Evolutionary conservation across 2,329 filamentous ascomycete species (phyloP), one percentile per base, ranked within the genome.

Genomic region (Arthrobotrys pseudoclavata): DNA sequence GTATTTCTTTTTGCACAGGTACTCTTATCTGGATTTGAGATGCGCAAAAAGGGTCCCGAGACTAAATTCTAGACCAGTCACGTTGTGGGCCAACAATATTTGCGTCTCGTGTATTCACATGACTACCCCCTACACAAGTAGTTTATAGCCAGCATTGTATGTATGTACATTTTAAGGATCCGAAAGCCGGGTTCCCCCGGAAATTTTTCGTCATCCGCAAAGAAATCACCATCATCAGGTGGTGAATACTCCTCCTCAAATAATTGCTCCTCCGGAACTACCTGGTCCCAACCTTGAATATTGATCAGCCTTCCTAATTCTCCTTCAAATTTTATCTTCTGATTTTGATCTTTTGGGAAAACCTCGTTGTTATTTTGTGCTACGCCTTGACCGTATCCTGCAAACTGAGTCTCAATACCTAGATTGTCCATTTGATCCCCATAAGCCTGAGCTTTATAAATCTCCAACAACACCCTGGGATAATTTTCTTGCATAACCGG

Each of bases 171-270:
- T 13, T 48, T 34, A 31, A 13, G 13, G 15, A 5, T 20, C 22
- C 13, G 60, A 50, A 31, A 34, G 20, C 6, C n/a, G 20, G 6
- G 10, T 24, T 5, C 22, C 13, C 24, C 40, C 6, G 60, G 20
- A 29, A 31, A 26, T 10, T 22, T 13, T 34, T 50, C 45, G n/a
- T 47, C 60, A 22, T 48, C 45, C 7, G 40, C 60, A 22, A 60
- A 29, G 34, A 40, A 60, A 24, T 29, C 55, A 13, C n/a, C 52
- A 12, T 60, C 34, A 15, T 42, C 55, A 0, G 7, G 1, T 3
- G 34, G 55, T n/a, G 34, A 18, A 9, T 42, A 26, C 20, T 40
- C 24, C 7, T 24, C 20, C 9, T 42, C 34, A 1, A 24, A 26
- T 40, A 24, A 3, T 22, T 40, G 52, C 20, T 60, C 34, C 26